phyloP scores from a whole-genome alignment of 73 alveolate genomes.

The Tetrahymena borealis region DNA sequence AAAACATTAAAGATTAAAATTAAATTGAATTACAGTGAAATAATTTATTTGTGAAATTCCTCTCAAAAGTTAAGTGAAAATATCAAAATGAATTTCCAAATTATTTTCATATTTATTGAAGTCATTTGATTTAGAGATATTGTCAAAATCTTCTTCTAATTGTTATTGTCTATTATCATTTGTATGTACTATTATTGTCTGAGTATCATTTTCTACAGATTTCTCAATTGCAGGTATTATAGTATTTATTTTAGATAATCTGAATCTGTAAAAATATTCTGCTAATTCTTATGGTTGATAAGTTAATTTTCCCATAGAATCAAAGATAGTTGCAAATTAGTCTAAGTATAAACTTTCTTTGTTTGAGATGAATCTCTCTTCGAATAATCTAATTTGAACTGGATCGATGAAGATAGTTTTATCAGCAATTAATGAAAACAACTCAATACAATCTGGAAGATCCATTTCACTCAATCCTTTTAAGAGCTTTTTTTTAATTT shows the following conservation, averaged over 20 bases:
- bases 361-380: not conserved
- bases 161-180: no score
- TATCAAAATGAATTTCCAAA: not conserved
- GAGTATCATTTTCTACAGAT: not conserved
- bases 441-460: not conserved
- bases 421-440: not conserved
- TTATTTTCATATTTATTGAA: no score
- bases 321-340: not conserved
- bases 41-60: not conserved
- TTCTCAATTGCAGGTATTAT: not conserved
- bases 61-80: not conserved
- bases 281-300: not conserved
- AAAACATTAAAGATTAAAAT: not conserved
- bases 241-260: not conserved
- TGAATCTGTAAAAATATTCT: not conserved
- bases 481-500: not conserved
- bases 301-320: not conserved
- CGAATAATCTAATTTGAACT: not conserved
- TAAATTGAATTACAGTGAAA: not conserved
- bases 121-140: no score
- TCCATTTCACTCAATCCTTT: not conserved
- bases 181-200: not conserved
- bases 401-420: not conserved
- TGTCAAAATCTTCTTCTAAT: no score
- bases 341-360: not conserved